phyloP scores from a whole-genome alignment of 2,329 filamentous ascomycete species.

The Fusarium sarcochroum region DNA sequence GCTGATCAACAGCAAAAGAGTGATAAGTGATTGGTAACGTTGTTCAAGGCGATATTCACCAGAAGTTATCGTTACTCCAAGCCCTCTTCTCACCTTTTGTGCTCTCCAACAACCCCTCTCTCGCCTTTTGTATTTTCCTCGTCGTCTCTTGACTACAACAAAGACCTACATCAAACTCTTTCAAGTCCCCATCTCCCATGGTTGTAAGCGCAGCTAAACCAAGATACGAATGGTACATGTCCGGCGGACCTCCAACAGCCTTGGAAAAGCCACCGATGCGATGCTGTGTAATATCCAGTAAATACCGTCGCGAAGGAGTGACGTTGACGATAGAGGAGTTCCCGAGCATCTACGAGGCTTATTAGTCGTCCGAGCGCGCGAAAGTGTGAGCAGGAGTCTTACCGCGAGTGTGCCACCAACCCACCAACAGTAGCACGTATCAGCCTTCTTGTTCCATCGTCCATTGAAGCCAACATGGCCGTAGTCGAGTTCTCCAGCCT shows the following conservation, averaged over 20 bases:
- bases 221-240: slow-evolving; percentile 90
- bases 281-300: slow-evolving; percentile 90
- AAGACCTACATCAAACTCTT: slow-evolving; percentile 79
- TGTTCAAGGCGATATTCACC: slow-evolving; percentile 14
- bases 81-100: slow-evolving; percentile 11
- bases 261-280: slow-evolving; percentile 88
- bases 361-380: slow-evolving; percentile 2
- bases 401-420: slow-evolving; percentile 74
- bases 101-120: slow-evolving; percentile 55
- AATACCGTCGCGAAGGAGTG: slow-evolving; percentile 77
- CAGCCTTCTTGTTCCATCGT: slow-evolving; percentile 88
- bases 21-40: too few relatives aligned
- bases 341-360: slow-evolving; percentile 67
- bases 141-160: slow-evolving; percentile 78
- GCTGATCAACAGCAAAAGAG: too few relatives aligned
- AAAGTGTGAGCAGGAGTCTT: slow-evolving; percentile 25
- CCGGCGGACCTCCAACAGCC: slow-evolving; percentile 74
- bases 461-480: slow-evolving; percentile 86
- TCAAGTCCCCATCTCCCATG: slow-evolving; percentile 78
- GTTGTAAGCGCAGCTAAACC: slow-evolving; percentile 85
- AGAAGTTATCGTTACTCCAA: slow-evolving; percentile 44
- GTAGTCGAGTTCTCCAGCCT: slow-evolving; percentile 52
- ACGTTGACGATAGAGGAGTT: slow-evolving; percentile 70
- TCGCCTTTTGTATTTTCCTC: slow-evolving; percentile 63
- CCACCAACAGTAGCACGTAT: slow-evolving; percentile 98